A percentile compares a stretch with the other conserved stretches of the same genome.
phyloP scores from a whole-genome alignment of 2,329 filamentous ascomycete genomes.

The Macrophomina tecta region DNA sequence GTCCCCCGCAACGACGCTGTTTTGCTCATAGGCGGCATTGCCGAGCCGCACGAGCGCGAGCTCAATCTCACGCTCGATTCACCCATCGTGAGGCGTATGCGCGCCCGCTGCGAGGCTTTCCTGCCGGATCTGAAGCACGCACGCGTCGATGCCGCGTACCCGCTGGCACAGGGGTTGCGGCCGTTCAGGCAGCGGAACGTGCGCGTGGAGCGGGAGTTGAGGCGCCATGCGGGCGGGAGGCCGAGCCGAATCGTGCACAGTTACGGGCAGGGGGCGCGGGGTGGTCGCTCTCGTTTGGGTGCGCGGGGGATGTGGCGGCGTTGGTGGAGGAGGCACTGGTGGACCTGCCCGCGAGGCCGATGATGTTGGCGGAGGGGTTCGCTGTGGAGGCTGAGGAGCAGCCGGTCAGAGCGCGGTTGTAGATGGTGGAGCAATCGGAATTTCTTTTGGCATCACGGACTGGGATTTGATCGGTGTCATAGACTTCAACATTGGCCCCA shows the following conservation, averaged over 20 bases:
- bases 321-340: conserved; percentile 46
- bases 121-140: conserved; percentile 50
- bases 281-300: conserved; percentile 52
- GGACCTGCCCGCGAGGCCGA: conserved; percentile 13
- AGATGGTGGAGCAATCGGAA: no score
- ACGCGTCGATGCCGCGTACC: conserved; percentile 49
- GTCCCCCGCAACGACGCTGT: conserved; percentile 54
- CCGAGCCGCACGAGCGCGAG: conserved; percentile 25
- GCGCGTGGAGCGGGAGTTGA: conserved; percentile 47
- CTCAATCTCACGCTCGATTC: conserved; percentile 49
- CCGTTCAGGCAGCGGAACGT: conserved; percentile 51
- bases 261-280: conserved; percentile 54
- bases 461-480: no score
- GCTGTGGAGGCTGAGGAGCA: no score
- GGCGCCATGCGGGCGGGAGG: no score
- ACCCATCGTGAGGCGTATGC: conserved; percentile 51
- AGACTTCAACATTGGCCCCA: no score
- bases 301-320: conserved; percentile 44
- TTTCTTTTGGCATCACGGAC: no score
- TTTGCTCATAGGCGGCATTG: conserved; percentile 44
- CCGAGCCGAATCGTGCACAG: conserved; percentile 50
- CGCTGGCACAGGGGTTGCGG: conserved; percentile 52
- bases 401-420: no score
- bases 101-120: conserved; percentile 51
- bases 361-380: background rate